A percentile compares a stretch with the other conserved stretches of the same genome.
Conservation (phyloP, 2,329 filamentous ascomycete species). For the Dissoconium aciculare region DNA sequence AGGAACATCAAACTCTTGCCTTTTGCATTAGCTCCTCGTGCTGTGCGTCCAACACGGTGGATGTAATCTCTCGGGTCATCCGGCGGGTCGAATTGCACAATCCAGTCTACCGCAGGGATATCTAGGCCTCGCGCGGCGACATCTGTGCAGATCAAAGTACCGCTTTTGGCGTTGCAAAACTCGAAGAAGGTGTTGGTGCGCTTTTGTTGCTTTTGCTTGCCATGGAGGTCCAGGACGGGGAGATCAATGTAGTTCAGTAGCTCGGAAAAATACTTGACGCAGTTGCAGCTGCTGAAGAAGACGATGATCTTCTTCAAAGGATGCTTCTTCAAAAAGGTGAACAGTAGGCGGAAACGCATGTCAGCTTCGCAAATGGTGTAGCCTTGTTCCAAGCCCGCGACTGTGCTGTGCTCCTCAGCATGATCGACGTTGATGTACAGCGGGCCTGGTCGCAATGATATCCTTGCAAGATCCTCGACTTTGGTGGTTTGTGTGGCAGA, state of each 20-base stretch:
- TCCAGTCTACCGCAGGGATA: slow-evolving; percentile 92
- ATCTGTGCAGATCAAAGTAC: slow-evolving; percentile 88
- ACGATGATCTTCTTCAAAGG: slow-evolving; percentile 95
- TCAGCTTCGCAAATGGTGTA: slow-evolving; percentile 90
- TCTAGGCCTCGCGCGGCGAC: slow-evolving; percentile 90
- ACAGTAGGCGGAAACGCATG: slow-evolving; percentile 83
- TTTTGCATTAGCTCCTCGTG: slow-evolving; percentile 66
- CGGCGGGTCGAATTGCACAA: slow-evolving; percentile 78
- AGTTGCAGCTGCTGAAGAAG: slow-evolving; percentile 70
- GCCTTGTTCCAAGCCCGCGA: slow-evolving; percentile 86
- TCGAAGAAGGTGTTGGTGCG: slow-evolving; percentile 99
- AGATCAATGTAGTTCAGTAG: slow-evolving; percentile 96
- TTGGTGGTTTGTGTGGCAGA: slow-evolving; percentile 97
- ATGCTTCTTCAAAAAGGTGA: slow-evolving; percentile 85
- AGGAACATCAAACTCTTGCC: slow-evolving; percentile 87
- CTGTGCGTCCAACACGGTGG: slow-evolving; percentile 89
- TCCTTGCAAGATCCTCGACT: slow-evolving; percentile 88
- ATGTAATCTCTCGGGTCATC: slow-evolving; percentile 57
- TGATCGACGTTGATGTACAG: slow-evolving; percentile 96
- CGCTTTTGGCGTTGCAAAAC: slow-evolving; percentile 72
- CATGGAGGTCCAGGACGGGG: slow-evolving; percentile 71
- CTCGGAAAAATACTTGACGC: slow-evolving; percentile 90
- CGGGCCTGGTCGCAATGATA: slow-evolving; percentile 79
- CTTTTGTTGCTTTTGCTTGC: slow-evolving; percentile 97
- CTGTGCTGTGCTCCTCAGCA: slow-evolving; percentile 75